Base-by-base conservation (phyloP, 306 rosid species). In the Trichosanthes truncata region DNA sequence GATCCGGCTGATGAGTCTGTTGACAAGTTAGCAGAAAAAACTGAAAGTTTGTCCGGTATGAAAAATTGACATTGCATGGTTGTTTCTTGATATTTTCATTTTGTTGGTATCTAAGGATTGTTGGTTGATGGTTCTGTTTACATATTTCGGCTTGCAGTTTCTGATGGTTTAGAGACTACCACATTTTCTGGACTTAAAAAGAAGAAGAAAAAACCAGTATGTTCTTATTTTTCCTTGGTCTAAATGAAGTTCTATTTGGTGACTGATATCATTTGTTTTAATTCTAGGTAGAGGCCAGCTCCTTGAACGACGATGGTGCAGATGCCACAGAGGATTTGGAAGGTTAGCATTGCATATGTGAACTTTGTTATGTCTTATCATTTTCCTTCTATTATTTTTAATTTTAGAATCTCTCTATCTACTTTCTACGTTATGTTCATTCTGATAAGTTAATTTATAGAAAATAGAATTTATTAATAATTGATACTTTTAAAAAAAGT, bases 131-230 rank as follows among this genome's bases (percentile, higher is more conserved):
- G 71, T 25, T 48, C 25, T 74, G 35, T 76, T 23, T 46, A 61
- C 46, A 53, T 55, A 8, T 65, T 79, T 66, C 57, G 51, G 17
- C 59, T 62, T 90, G 91, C 87, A 95, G 98, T 95, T 86, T 80
- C 97, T 71, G 98, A 95, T 2, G 97, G 93, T 67, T 71, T 82
- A 48, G 98, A 95, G 36, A 78, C 88, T 82, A 23, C 93, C 10
- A n/a, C 96, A 13, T 95, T 95, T 86, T 25, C 96, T 85, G 98
- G 98, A 63, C 79, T 91, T 85, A 95, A 93, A 80, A 93, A 95
- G 90, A 95, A 95, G 88, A 93, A 93, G 91, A 93, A 91, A 88
- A 95, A 92, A 88, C 91, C 83, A 18, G 98, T 95, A 83, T 79
- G 97, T 84, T 17, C 17, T 61, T 55, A 9, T 74, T 38, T 69